Evolutionary conservation across 164 flowering plant genomes (phyloP).

Genomic region (Amborella trichopoda): DNA sequence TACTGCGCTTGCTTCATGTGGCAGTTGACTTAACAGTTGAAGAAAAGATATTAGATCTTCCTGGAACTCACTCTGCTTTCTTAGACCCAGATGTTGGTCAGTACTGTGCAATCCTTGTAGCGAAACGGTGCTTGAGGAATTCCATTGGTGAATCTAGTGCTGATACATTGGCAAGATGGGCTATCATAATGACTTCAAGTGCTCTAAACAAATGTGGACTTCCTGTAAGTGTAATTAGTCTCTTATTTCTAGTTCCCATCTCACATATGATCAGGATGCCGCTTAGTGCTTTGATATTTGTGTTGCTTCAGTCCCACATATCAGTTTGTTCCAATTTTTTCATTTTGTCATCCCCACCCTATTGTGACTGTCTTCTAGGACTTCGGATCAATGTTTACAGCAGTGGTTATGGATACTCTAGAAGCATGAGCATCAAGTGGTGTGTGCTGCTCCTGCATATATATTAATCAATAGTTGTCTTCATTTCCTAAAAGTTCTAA

Average conservation of each 20-base stretch:
- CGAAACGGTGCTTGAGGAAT: slow-evolving; percentile 63
- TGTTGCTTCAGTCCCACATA: too few relatives aligned
- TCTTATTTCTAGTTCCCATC: neutral
- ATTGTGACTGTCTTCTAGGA: too few relatives aligned
- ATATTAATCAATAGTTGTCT: too few relatives aligned
- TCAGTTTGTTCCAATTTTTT: too few relatives aligned
- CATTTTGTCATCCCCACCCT: too few relatives aligned
- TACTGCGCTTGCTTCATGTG: slow-evolving; percentile 36
- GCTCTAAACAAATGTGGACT: slow-evolving; percentile 75
- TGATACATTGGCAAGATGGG: slow-evolving; percentile 58
- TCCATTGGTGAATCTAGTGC: slow-evolving; percentile 62
- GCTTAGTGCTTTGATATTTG: too few relatives aligned
- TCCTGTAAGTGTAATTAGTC: slow-evolving; percentile 51
- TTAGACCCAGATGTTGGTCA: slow-evolving; percentile 71
- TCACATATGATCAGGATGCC: neutral
- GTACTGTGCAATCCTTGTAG: slow-evolving; percentile 48
- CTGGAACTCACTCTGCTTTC: slow-evolving; percentile 29
- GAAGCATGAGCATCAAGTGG: too few relatives aligned
- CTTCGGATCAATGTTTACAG: too few relatives aligned
- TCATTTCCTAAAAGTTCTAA: too few relatives aligned
- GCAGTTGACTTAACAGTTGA: too few relatives aligned
- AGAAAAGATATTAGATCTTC: slow-evolving; percentile 15
- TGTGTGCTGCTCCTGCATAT: too few relatives aligned
- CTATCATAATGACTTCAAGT: slow-evolving; percentile 49
- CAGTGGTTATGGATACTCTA: too few relatives aligned